These are phyloP conservation scores for Coffea humblotiana DNA, from an alignment of 305 asterid genomes.

Conservation along the genomic window DNA sequence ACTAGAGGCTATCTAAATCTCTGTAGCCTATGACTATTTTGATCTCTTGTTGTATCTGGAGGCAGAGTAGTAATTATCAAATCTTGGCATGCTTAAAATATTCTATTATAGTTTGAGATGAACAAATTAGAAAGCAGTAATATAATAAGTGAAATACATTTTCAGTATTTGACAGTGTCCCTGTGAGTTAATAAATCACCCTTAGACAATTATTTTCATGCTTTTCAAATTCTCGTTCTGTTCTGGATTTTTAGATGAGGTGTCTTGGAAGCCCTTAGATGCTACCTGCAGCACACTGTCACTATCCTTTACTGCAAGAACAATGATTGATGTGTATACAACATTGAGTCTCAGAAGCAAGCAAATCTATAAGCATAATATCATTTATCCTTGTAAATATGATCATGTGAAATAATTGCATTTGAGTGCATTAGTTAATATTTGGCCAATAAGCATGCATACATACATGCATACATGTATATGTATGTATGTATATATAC, in stretches of 20 bases:
- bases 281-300: background rate
- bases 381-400: background rate
- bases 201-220: background rate
- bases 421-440: background rate
- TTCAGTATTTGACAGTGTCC: background rate
- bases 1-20: background rate
- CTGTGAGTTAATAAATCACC: background rate
- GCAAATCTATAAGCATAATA: background rate
- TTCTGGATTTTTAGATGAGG: background rate
- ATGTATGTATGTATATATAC: too few species aligned
- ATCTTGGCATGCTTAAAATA: background rate
- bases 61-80: background rate
- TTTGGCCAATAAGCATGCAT: background rate
- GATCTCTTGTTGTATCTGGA: background rate
- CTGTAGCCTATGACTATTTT: background rate
- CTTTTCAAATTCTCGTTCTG: background rate
- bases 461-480: too few species aligned
- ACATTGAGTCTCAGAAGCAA: background rate
- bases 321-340: background rate
- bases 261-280: background rate
- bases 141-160: background rate
- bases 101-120: background rate
- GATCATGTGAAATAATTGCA: background rate
- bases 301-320: background rate
- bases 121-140: background rate